Conservation (phyloP, 1,139 yeast species). For the Taphrina confusa region DNA sequence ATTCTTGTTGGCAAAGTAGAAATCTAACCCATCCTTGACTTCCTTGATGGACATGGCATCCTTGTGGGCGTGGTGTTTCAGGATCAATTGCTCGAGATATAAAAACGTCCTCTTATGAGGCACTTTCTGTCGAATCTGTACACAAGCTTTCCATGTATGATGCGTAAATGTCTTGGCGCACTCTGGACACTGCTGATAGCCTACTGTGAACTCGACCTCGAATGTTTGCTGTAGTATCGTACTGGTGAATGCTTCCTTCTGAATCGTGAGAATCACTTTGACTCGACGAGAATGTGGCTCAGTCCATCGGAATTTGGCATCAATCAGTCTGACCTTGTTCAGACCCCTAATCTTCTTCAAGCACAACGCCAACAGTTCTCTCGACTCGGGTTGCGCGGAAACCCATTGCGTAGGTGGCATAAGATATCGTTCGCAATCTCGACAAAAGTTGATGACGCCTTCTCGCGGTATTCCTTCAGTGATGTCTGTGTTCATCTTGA, state of each 20-base stretch:
- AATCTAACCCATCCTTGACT: conserved; percentile 90
- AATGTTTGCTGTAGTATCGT: conserved; percentile 93
- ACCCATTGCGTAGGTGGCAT: conserved; percentile 97
- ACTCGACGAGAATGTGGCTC: conserved; percentile 98
- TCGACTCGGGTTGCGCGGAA: conserved; percentile 81
- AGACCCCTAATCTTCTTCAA: conserved; percentile 85
- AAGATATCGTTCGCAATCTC: conserved; percentile 93
- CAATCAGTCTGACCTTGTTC: conserved; percentile 81
- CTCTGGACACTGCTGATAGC: conserved; percentile 97
- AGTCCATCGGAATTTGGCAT: conserved; percentile 96
- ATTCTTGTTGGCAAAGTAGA: conserved; percentile 81
- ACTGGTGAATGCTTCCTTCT: conserved; percentile 90
- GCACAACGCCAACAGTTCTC: conserved; percentile 89
- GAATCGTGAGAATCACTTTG: conserved; percentile 85
- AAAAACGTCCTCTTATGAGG: conserved; percentile 94
- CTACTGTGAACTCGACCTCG: conserved; percentile 90
- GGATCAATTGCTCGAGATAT: conserved; percentile 88
- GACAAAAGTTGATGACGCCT: conserved; percentile 85
- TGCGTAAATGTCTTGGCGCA: conserved; percentile 96
- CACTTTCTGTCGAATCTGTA: conserved; percentile 96
- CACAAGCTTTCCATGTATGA: conserved; percentile 96
- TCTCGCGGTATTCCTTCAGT: conserved; percentile 96
- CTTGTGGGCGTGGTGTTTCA: conserved; percentile 89
- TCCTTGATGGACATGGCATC: conserved; percentile 94
- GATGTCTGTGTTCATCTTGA: conserved; percentile 87